These are phyloP conservation scores for Mucor mucedo DNA, from an alignment of 371 early-diverging fungal species.

Conservation along the genomic window DNA sequence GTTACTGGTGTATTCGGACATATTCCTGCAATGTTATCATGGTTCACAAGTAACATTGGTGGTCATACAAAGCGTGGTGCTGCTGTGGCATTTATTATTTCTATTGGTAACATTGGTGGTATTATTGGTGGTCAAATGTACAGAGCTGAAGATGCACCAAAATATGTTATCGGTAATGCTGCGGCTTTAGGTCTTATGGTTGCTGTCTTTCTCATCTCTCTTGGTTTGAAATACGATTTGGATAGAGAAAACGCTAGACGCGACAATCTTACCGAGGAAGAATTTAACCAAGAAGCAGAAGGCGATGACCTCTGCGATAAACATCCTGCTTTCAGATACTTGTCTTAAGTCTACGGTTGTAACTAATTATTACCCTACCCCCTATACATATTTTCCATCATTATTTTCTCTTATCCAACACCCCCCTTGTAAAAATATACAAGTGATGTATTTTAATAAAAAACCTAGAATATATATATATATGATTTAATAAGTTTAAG, in stretches of 20 bases:
- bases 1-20: conserved; percentile 62
- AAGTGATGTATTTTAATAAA: no score
- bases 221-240: conserved; percentile 49
- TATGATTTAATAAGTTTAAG: no score
- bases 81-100: conserved; percentile 62
- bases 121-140: conserved; percentile 69
- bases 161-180: conserved; percentile 56
- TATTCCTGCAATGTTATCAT: conserved; percentile 63
- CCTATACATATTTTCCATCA: neutral
- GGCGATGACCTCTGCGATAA: conserved; percentile 59
- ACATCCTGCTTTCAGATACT: conserved; percentile 65
- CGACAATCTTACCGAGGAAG: conserved; percentile 60
- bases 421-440: no score
- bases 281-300: conserved; percentile 48
- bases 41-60: conserved; percentile 67
- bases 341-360: conserved; percentile 36
- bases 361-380: neutral
- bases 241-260: conserved; percentile 58
- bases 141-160: conserved; percentile 61
- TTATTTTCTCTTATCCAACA: no score
- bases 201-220: conserved; percentile 39
- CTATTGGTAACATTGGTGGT: conserved; percentile 69
- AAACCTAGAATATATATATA: no score
- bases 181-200: conserved; percentile 51
- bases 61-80: conserved; percentile 72